phyloP scores from a whole-genome alignment of 805 yeast species.

The Yarrowia phangngaensis region DNA sequence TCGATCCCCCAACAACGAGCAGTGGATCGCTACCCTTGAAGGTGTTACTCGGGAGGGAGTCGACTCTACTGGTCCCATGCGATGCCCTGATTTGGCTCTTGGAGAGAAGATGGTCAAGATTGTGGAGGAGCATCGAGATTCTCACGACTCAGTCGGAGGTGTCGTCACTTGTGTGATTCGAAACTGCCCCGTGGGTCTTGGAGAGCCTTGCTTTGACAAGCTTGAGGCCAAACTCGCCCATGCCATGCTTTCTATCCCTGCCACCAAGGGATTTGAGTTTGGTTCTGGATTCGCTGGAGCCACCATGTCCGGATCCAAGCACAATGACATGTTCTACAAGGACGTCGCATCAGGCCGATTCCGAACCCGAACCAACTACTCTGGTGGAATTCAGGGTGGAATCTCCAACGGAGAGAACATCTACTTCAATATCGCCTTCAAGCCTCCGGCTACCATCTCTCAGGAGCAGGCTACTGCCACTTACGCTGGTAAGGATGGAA shows the following conservation, averaged over 20 bases:
- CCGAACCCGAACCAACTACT: conserved; percentile 83
- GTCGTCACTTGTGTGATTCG: conserved; percentile 95
- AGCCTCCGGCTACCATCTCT: conserved; percentile 95
- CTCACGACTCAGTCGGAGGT: conserved; percentile 94
- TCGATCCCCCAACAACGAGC: conserved; percentile 61
- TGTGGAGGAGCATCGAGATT: conserved; percentile 80
- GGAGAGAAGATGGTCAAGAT: conserved; percentile 79
- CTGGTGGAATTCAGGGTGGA: conserved; percentile 99
- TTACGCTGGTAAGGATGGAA: conserved; percentile 84
- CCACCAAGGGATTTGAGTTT: conserved; percentile 96
- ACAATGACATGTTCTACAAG: conserved; percentile 78
- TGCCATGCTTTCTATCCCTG: conserved; percentile 96
- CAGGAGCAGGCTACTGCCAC: conserved; percentile 87
- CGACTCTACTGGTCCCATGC: conserved; percentile 81
- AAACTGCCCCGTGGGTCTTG: conserved; percentile 91
- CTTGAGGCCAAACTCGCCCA: conserved; percentile 93
- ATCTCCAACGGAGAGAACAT: conserved; percentile 94
- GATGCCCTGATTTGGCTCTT: conserved; percentile 79
- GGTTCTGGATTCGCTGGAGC: conserved; percentile 96
- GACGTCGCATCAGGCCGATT: conserved; percentile 59
- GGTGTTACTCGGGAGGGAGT: conserved; percentile 84
- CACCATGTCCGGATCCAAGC: conserved; percentile 83
- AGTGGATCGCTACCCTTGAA: conserved; percentile 62
- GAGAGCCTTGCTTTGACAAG: conserved; percentile 97
- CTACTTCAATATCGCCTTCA: conserved; percentile 92